Conservation (phyloP, 148 eudicot genomes). For the Silene conica region DNA sequence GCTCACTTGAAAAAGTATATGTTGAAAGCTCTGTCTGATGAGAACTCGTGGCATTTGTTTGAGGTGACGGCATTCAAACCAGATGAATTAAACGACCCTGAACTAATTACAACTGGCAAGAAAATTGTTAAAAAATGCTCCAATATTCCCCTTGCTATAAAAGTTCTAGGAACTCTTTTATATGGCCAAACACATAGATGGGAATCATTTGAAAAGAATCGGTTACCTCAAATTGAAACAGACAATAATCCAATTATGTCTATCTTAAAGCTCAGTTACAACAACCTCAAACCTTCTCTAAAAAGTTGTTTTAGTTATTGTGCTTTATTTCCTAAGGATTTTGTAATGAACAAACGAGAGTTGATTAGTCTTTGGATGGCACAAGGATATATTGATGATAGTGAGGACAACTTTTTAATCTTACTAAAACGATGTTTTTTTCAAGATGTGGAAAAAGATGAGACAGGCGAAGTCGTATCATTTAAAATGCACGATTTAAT, state of each 20-base stretch:
- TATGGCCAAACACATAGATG: not conserved
- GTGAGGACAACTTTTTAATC: not conserved
- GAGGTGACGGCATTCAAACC: not conserved
- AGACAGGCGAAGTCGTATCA: too few relatives aligned
- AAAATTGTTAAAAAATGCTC: not conserved
- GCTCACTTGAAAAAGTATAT: not conserved
- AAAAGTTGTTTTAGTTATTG: conserved; percentile 9
- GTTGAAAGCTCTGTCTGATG: not conserved
- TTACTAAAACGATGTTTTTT: conserved; percentile 9
- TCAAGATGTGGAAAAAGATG: not conserved
- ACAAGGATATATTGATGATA: not conserved
- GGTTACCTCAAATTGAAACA: not conserved
- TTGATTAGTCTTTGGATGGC: conserved; percentile 5
- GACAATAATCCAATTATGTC: not conserved
- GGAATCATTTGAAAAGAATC: not conserved
- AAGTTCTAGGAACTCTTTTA: conserved; percentile 8
- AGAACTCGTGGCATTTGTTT: not conserved
- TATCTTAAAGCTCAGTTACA: conserved; percentile 1
- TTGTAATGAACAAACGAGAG: not conserved
- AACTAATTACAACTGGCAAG: not conserved
- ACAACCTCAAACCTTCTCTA: not conserved
- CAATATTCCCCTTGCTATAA: conserved; percentile 13
- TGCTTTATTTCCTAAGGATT: conserved; percentile 8
- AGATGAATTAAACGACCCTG: not conserved
- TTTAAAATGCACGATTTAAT: too few relatives aligned